Base-by-base conservation (phyloP, 2,329 filamentous ascomycete species). In the Nakataea oryzae region DNA sequence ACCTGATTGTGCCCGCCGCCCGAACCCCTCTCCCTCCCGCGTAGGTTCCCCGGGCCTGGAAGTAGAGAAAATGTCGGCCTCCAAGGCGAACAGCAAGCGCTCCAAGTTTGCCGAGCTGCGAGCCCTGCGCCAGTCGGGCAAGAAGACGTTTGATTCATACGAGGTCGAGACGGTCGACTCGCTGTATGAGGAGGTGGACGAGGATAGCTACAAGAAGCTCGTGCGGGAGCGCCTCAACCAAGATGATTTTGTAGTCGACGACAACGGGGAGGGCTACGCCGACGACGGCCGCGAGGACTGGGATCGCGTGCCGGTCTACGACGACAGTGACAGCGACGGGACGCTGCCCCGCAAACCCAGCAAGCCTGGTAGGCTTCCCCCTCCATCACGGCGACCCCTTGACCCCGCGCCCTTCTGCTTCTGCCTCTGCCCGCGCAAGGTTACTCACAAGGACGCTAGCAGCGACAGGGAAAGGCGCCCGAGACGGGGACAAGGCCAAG, bases 211-310 rank as follows among this genome's bases (percentile, higher is more conserved):
- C 81, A 97, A 97, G 79, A 96, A 96, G 74, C 88, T 97, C 67
- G 92, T 99, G 17, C 86, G 95, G 55, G 86, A 88, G 62, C 88
- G 95, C 58, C 81, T 99, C 60, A 90, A 97, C 71, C 83, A 96
- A 70, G 95, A 99, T 69, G 95, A 99, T 76, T 99, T 99, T 70
- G 93, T 99, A 61, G 93, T 99, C 64, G 95, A 97, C 78, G 95
- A 99, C 77, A 96, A 97, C 78, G 93, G 93, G 70, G 91, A 93
- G 72, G 93, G 95, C 50, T 99, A 99, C 71, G 93, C 91, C 67
- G 93, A 97, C 73, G 95, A 97, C 71, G 95, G 95, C 64, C 88
- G 95, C 62, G 93, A 96, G 76, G 95, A 97, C 69, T 93, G 93
- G 93, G 87, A 93, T 74, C 85, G 89, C 68, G 82, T 88, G 66